A percentile compares a stretch with the other conserved stretches of the same genome.
Conservation (phyloP, 2,329 filamentous ascomycete species). For the Bipolaris zeicola region DNA sequence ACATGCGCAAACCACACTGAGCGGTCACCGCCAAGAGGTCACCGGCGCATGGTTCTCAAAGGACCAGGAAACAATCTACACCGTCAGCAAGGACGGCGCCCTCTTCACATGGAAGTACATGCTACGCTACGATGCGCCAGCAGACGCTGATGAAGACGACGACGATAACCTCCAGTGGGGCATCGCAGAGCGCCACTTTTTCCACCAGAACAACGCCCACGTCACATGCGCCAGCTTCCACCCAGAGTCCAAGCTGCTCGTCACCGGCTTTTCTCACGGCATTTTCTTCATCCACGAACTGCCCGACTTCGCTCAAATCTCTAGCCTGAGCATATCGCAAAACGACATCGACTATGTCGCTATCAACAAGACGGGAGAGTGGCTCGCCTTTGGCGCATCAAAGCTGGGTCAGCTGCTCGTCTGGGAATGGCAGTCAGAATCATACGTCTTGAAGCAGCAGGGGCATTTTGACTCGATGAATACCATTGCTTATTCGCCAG, state of each 20-base stretch:
- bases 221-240: slow-evolving; percentile 93
- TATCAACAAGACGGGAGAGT: slow-evolving; percentile 93
- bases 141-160: slow-evolving; percentile 61
- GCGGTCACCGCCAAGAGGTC: slow-evolving; percentile 88
- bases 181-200: slow-evolving; percentile 89
- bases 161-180: slow-evolving; percentile 81
- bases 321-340: slow-evolving; percentile 91
- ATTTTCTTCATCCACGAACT: slow-evolving; percentile 94
- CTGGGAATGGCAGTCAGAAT: slow-evolving; percentile 99
- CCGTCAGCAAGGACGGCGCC: slow-evolving; percentile 95
- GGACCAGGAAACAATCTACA: slow-evolving; percentile 94
- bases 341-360: slow-evolving; percentile 95
- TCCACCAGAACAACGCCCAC: slow-evolving; percentile 86
- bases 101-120: slow-evolving; percentile 92
- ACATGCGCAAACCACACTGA: slow-evolving; percentile 86
- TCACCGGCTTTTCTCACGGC: slow-evolving; percentile 94
- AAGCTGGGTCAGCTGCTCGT: slow-evolving; percentile 95
- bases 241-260: slow-evolving; percentile 83
- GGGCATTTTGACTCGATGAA: slow-evolving; percentile 98
- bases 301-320: slow-evolving; percentile 93
- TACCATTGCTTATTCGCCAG: slow-evolving; percentile 87
- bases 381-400: slow-evolving; percentile 95
- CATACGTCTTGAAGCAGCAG: slow-evolving; percentile 97
- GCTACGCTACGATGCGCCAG: slow-evolving; percentile 61
- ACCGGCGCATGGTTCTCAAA: slow-evolving; percentile 96